Evolutionary conservation across 179 eudicot genomes (phyloP).

Genomic region (Carnegiea gigantea): DNA sequence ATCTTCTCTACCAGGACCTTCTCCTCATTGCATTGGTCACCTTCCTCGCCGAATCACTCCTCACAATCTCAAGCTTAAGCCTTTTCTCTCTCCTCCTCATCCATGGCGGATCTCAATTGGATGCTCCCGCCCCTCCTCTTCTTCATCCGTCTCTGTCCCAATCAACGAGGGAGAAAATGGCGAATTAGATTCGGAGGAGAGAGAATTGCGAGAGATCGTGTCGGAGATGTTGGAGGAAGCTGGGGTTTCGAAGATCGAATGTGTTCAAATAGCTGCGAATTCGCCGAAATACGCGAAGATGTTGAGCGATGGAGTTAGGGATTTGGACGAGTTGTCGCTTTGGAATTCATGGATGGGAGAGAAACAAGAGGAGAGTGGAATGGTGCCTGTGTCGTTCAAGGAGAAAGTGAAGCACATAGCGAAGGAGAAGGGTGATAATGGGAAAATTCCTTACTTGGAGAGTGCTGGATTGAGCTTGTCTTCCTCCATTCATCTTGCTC

Average conservation of each 20-base stretch:
- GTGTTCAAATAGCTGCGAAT: constrained; percentile 40
- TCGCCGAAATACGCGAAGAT: constrained; percentile 53
- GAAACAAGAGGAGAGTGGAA: constrained; percentile 18
- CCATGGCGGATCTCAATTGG: background rate
- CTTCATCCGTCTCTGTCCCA: background rate
- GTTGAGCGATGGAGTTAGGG: constrained; percentile 63
- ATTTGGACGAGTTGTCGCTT: constrained; percentile 51
- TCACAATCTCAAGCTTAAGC: constrained; percentile 9
- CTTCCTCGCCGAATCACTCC: background rate
- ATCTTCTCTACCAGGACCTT: constrained; percentile 2
- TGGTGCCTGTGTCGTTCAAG: constrained; percentile 34
- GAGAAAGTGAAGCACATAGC: constrained; percentile 59
- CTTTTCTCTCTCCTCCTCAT: constrained; percentile 14
- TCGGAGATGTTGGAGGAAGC: constrained; percentile 45
- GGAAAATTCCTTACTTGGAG: constrained; percentile 73
- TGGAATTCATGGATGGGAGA: constrained; percentile 46
- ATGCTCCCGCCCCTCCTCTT: background rate
- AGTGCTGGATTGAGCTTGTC: constrained; percentile 65
- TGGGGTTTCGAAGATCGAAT: constrained; percentile 48
- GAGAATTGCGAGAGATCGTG: constrained; percentile 32
- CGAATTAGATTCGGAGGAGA: constrained; percentile 24
- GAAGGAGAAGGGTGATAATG: constrained; percentile 62
- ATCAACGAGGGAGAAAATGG: constrained; percentile 10
- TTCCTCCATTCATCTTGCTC: constrained; percentile 60
- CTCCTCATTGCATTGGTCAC: constrained; percentile 9